These are phyloP conservation scores for Chaetomium sp. DNA, from an alignment of 2,329 filamentous ascomycete species.

Conservation along the genomic window DNA sequence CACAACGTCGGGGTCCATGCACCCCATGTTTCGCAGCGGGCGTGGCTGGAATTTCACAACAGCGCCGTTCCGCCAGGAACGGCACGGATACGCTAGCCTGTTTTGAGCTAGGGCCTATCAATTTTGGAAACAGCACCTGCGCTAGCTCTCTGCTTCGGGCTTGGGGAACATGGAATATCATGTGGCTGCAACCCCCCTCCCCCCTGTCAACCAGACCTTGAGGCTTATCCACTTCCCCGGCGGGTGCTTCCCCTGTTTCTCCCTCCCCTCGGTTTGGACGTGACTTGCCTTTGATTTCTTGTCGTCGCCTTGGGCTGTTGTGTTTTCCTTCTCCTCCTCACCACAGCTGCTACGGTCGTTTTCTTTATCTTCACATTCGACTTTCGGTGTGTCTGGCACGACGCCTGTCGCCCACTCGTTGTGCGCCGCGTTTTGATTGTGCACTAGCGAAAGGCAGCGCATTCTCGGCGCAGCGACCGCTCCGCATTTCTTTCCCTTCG, in stretches of 20 bases:
- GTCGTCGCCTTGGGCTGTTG: background rate
- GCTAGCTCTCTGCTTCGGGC: conserved; percentile 5
- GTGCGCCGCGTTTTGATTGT: conserved; percentile 10
- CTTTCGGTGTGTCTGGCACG: background rate
- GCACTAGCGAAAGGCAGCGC: background rate
- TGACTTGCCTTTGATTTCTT: conserved; percentile 11
- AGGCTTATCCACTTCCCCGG: conserved; percentile 16
- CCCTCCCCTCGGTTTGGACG: conserved; percentile 17
- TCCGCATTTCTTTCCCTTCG: conserved; percentile 7
- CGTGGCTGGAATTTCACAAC: conserved; percentile 11
- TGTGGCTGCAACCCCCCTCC: conserved; percentile 3
- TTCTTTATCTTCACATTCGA: background rate
- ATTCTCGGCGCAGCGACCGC: background rate
- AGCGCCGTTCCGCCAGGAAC: conserved; percentile 16
- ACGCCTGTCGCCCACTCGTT: background rate
- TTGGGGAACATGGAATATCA: conserved; percentile 5
- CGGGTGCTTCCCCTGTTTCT: conserved; percentile 16
- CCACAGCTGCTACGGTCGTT: background rate
- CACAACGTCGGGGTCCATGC: conserved; percentile 5
- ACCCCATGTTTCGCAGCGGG: conserved; percentile 15
- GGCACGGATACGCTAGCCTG: conserved; percentile 10
- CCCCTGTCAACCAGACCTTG: background rate
- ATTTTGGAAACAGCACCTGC: conserved; percentile 18
- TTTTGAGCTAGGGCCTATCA: conserved; percentile 13
- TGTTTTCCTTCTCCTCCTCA: background rate